Evolutionary conservation across 108 stramenopile genomes (phyloP).

Genomic region (Skeletonema costatum): DNA sequence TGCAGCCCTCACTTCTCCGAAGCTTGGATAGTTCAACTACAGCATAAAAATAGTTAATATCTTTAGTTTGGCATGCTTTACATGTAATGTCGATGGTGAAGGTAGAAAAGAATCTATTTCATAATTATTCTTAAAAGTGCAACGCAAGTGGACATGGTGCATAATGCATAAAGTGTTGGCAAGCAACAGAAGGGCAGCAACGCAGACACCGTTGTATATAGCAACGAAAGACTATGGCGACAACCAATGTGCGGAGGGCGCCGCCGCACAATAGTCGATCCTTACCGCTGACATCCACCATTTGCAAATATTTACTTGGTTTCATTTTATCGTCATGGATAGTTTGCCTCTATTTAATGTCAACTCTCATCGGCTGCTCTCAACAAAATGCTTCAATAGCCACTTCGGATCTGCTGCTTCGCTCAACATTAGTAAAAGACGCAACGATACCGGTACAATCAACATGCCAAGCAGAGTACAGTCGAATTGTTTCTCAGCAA

Average conservation of each 20-base stretch:
- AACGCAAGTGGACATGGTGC: too few relatives aligned
- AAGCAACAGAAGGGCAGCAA: too few relatives aligned
- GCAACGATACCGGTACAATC: background rate
- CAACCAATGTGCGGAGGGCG: background rate
- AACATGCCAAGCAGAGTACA: constrained; percentile 43
- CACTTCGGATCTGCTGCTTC: background rate
- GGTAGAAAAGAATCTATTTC: too few relatives aligned
- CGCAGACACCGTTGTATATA: too few relatives aligned
- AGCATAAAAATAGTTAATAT: too few relatives aligned
- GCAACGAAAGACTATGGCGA: background rate
- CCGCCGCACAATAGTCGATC: background rate
- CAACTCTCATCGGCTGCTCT: background rate
- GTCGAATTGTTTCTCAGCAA: constrained; percentile 35
- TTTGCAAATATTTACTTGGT: background rate
- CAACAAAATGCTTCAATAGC: background rate
- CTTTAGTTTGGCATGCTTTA: too few relatives aligned
- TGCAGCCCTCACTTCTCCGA: too few relatives aligned
- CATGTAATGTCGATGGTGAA: too few relatives aligned
- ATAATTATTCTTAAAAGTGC: too few relatives aligned
- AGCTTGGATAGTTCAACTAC: too few relatives aligned
- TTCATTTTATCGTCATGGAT: background rate
- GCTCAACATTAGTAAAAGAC: background rate
- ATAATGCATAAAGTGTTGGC: too few relatives aligned
- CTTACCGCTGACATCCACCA: background rate
- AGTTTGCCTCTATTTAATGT: background rate